Base-by-base conservation (phyloP, 2,329 filamentous ascomycete genomes). In the Simplicillium aogashimaense region DNA sequence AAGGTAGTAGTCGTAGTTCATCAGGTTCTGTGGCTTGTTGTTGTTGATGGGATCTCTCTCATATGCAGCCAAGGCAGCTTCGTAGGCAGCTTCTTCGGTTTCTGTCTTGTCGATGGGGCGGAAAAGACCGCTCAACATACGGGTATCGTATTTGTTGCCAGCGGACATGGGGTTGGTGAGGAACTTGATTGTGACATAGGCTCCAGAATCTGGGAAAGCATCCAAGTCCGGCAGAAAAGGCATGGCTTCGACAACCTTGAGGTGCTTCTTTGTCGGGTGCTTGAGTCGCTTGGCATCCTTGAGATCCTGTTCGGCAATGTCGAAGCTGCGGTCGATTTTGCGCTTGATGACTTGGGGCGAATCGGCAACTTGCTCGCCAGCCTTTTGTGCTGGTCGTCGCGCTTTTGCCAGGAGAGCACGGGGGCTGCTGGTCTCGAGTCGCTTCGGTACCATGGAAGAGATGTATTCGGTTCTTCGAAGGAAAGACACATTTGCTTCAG, bases 391-490 rank as follows among this genome's bases (percentile, higher is more conserved):
- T 6, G 51, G 48, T 37, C 50, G 56, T 42, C 56, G 56, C 36
- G 57, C 52, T 42, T 59, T 60, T 33, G 59, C 45, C 20, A 63
- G 47, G 17, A 59, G 51, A 15, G 52, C 58, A 40, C 55, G 57
- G 53, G 67, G 58, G 30, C 72, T 64, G 37, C 72, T 60, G 25
- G 66, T 66, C 12, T 63, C 58, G 36, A 53, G 50, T 45, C 72
- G 72, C 54, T 76, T 78, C 6, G 67, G 56, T 25, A 65, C 66
- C 16, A 67, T 64, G 3, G 74, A 76, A 10, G 85, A 86, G 54
- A 95, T 95, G 65, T 97, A 97, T 61, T 98, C 92, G 41, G 92
- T 97, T 53, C 90, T 80, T 43, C 92, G 86, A 50, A 98, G 75
- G 74, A 98, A 98, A 47, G 87, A 95, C 40, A 95, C 87, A 47